A percentile compares a stretch with the other conserved stretches of the same genome.
Evolutionary conservation across 148 eudicot genomes (phyloP).

Genomic region (Hydrangea macrophylla): DNA sequence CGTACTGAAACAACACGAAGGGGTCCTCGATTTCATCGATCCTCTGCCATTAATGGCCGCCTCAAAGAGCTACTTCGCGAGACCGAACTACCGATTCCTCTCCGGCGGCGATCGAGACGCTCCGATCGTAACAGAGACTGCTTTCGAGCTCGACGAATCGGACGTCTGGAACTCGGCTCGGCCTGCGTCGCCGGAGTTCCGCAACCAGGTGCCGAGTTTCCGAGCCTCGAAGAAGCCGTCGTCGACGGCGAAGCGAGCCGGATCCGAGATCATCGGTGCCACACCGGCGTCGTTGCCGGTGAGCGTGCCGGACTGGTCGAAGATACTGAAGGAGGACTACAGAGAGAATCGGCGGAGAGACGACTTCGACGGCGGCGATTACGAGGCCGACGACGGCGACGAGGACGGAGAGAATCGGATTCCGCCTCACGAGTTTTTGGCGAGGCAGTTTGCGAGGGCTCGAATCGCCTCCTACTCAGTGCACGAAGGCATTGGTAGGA

Average conservation of each 20-base stretch:
- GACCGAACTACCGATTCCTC: constrained; percentile 37
- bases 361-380: constrained; percentile 6
- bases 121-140: constrained; percentile 7
- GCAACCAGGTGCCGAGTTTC: constrained; percentile 14
- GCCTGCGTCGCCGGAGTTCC: constrained; percentile 32
- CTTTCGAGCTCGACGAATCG: constrained; percentile 56
- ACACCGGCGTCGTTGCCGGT: constrained; percentile 44
- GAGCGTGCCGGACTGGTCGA: constrained; percentile 65
- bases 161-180: constrained; percentile 45
- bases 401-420: constrained; percentile 34
- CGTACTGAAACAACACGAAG: neutral
- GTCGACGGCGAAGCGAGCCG: constrained; percentile 15
- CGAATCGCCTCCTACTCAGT: constrained; percentile 58
- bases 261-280: constrained; percentile 10
- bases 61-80: constrained; percentile 37
- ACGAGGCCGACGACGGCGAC: constrained; percentile 16
- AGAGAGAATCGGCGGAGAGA: constrained; percentile 17
- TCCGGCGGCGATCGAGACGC: constrained; percentile 15
- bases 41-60: constrained; percentile 30
- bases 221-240: constrained; percentile 8
- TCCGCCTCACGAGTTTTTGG: constrained; percentile 74
- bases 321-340: constrained; percentile 48
- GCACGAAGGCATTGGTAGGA: constrained; percentile 70
- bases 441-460: constrained; percentile 50
- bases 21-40: neutral